Percentiles rank a stretch among this genome's conserved stretches.
These are phyloP conservation scores for Paramecium pentaurelia DNA, from an alignment of 73 alveolate species.

Conservation along the genomic window DNA sequence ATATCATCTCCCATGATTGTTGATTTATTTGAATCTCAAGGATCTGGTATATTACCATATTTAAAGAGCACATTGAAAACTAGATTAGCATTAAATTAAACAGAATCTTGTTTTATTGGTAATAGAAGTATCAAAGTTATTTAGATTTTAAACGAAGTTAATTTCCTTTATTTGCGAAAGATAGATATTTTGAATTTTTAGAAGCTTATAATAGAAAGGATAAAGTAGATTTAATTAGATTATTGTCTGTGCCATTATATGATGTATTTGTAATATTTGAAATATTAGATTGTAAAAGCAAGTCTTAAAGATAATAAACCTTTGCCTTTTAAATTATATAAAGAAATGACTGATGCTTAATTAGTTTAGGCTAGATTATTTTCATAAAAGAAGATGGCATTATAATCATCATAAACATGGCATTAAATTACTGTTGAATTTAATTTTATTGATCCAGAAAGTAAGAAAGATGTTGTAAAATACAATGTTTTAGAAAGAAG, in stretches of 20 bases:
- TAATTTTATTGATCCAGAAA: slow-evolving; percentile 26
- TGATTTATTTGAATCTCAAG: neutral
- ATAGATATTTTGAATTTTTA: slow-evolving; percentile 57
- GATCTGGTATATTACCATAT: neutral
- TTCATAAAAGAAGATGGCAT: slow-evolving; percentile 21
- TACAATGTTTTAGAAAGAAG: slow-evolving; percentile 61
- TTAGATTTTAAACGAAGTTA: slow-evolving; percentile 52
- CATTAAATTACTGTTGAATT: slow-evolving; percentile 51
- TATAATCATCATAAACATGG: slow-evolving; percentile 41
- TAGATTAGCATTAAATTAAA: slow-evolving; percentile 35
- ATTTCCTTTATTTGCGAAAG: slow-evolving; percentile 53
- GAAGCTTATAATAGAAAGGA: slow-evolving; percentile 55
- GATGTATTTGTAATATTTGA: slow-evolving; percentile 7
- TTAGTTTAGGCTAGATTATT: slow-evolving; percentile 44
- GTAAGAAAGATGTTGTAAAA: slow-evolving; percentile 51
- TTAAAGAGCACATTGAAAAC: neutral
- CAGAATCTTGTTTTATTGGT: slow-evolving; percentile 54
- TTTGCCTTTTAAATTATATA: slow-evolving; percentile 50
- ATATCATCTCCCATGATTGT: slow-evolving; percentile 40
- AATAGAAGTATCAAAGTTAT: neutral
- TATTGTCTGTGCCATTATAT: slow-evolving; percentile 54
- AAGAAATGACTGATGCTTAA: slow-evolving; percentile 51
- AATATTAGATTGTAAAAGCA: slow-evolving; percentile 29
- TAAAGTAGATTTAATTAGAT: slow-evolving; percentile 57
- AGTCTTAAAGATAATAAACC: slow-evolving; percentile 42